Base-by-base conservation (phyloP, 2,329 filamentous ascomycete genomes). In the Aspergillus transmontanensis region DNA sequence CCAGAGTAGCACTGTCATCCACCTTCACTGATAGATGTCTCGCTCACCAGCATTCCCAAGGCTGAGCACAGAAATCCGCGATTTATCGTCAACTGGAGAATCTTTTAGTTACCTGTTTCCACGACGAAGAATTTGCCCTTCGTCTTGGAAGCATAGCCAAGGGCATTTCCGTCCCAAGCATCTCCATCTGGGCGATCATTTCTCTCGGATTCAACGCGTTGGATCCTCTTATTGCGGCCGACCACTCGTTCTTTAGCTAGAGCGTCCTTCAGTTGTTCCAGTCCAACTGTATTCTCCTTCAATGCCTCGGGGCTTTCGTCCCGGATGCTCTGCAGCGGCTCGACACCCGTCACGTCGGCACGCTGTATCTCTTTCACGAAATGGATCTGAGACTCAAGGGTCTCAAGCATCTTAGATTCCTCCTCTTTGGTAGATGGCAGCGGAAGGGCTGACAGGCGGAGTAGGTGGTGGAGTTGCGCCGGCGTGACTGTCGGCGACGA, bases 291-390 rank as follows among this genome's bases (percentile, higher is more conserved):
- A 46, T 71, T 74, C 62, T 82, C 78, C 64, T 75, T 71, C 19
- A 73, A 61, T 10, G 76, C 78, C 56, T 79, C 75, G 6, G 70
- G 66, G n/a, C 73, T 82, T 64, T 83, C 94, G 75, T 98, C 94
- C 59, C 92, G 87, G 62, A 98, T 90, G 51, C 90, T 89, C 57
- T 87, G 84, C 50, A 99, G 79, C 0, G 95, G 94, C 61, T 88
- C 84, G 0, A 97, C 83, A 4, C 85, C 88, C 0, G 83, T 79
- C 0, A 92, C 94, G 75, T 96, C 86, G 56, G 97, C 89, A 51
- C 84, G 82, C 73, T 96, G 94, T 23, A 98, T 89, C 66, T 93
- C 87, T 65, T 87, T 89, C n/a, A 98, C 93, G 73, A 99, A 99
- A 72, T 91, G 90, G 0, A 99, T 86, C 75, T 99, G 95, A 36